These are phyloP conservation scores for Paraphaeosphaeria minitans DNA, from an alignment of 2,329 filamentous ascomycete genomes.

Conservation along the genomic window DNA sequence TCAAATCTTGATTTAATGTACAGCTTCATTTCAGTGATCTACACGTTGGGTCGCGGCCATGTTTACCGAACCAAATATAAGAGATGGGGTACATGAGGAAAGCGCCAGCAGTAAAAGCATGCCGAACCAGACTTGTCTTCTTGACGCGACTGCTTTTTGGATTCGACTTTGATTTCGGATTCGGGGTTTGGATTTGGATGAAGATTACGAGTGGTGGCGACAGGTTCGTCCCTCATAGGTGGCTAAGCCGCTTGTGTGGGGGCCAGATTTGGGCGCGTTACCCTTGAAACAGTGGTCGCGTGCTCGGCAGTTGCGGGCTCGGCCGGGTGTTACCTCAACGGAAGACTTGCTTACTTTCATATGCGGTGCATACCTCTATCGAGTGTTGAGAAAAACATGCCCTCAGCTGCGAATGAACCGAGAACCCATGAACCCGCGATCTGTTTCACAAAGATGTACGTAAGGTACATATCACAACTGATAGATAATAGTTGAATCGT, in stretches of 20 bases:
- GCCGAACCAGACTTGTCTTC: not conserved
- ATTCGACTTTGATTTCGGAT: no score
- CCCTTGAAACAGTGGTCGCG: not conserved
- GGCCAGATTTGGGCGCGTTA: not conserved
- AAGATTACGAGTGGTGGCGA: not conserved
- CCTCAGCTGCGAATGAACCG: no score
- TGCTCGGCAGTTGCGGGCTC: not conserved
- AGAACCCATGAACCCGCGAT: no score
- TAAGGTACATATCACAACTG: no score
- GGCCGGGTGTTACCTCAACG: not conserved
- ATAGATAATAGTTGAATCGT: no score
- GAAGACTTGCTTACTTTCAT: not conserved
- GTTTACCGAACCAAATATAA: no score
- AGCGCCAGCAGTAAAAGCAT: no score
- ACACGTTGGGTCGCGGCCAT: no score
- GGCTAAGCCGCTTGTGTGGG: not conserved
- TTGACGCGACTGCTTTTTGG: no score
- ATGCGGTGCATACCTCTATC: not conserved
- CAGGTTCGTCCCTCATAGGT: not conserved
- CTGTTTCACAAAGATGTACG: no score
- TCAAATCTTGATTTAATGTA: no score
- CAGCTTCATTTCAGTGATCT: not conserved
- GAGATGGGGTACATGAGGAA: no score
- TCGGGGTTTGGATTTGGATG: not conserved
- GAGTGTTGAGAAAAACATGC: not conserved